Conservation (phyloP, 2,329 filamentous ascomycete species). For the Dendrostoma leiphaemia region DNA sequence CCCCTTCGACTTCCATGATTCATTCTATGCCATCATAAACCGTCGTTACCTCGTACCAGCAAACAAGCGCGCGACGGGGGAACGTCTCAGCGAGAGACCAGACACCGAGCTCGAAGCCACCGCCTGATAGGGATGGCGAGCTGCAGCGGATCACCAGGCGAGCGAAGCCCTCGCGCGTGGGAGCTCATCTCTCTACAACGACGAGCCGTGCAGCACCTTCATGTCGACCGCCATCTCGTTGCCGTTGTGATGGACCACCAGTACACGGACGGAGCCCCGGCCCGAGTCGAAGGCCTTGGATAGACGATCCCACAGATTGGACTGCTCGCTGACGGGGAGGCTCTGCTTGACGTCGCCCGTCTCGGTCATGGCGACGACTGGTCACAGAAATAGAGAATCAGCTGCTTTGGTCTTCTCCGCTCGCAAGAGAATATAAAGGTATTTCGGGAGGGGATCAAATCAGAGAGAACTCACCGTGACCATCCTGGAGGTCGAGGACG, state of each 20-base stretch:
- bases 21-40: not conserved
- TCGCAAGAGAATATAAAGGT: too few species aligned
- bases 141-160: constrained; percentile 16
- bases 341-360: constrained; percentile 97
- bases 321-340: constrained; percentile 92
- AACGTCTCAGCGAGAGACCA: constrained; percentile 13
- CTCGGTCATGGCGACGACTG: constrained; percentile 96
- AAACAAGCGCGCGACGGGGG: not conserved
- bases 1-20: not conserved
- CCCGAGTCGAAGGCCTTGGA: constrained; percentile 83
- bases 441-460: too few species aligned
- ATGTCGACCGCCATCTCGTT: constrained; percentile 97
- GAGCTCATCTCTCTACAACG: constrained; percentile 56
- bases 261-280: constrained; percentile 88
- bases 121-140: constrained; percentile 5
- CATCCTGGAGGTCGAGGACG: constrained; percentile 93
- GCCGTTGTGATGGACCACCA: constrained; percentile 91
- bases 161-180: not conserved
- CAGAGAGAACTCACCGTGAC: constrained; percentile 49
- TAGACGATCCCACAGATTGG: constrained; percentile 79
- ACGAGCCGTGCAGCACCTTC: constrained; percentile 90
- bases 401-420: not conserved
- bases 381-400: constrained; percentile 9
- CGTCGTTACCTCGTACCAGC: constrained; percentile 22
- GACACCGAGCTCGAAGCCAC: constrained; percentile 16